These are phyloP conservation scores for Saraca asoca DNA, from an alignment of 331 rosid genomes.

Conservation along the genomic window DNA sequence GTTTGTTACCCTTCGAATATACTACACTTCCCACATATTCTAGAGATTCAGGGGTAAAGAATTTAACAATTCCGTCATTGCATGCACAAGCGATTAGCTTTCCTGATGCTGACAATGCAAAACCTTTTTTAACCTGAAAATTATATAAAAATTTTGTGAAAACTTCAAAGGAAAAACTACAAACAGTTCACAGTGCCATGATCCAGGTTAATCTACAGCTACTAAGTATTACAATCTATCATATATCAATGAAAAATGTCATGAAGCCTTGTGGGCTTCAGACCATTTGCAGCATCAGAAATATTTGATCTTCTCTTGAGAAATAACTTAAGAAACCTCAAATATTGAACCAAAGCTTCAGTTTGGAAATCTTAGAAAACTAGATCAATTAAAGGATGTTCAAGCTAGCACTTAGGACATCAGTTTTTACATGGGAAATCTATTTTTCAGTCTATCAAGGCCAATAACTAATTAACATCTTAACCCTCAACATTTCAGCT, in stretches of 20 bases:
- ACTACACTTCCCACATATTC: conserved; percentile 51
- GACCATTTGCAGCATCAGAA: conserved; percentile 5
- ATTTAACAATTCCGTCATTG: conserved; percentile 62
- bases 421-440: background rate
- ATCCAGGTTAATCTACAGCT: conserved; percentile 7
- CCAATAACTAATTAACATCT: conserved; percentile 13
- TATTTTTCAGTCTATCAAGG: conserved; percentile 12
- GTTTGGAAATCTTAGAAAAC: conserved; percentile 26
- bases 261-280: background rate
- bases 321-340: conserved; percentile 1
- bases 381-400: conserved; percentile 21
- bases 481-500: conserved; percentile 29
- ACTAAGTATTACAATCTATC: background rate
- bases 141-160: conserved; percentile 20
- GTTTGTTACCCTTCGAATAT: conserved; percentile 54
- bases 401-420: conserved; percentile 18
- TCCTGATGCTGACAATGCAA: conserved; percentile 58
- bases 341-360: background rate
- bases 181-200: conserved; percentile 18
- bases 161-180: conserved; percentile 15
- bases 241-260: background rate
- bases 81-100: conserved; percentile 82
- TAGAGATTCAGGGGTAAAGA: conserved; percentile 52
- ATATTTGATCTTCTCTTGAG: background rate
- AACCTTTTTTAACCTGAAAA: conserved; percentile 67